These are phyloP conservation scores for Allantophomopsis lycopodina DNA, from an alignment of 2,329 filamentous ascomycete genomes.

Conservation along the genomic window DNA sequence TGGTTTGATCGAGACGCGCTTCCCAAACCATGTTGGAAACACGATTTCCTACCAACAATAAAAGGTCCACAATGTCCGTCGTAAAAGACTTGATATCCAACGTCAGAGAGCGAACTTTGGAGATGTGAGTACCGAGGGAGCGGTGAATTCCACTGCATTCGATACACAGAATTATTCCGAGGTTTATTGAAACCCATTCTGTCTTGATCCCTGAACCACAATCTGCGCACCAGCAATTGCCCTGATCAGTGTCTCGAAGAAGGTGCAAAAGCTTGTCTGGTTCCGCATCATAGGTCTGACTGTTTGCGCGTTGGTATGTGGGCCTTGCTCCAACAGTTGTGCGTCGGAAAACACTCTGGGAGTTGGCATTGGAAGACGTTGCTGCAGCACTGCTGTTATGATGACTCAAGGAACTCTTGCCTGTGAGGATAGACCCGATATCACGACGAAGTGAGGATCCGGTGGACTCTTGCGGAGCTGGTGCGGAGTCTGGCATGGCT, in stretches of 20 bases:
- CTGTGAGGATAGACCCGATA: slow-evolving; percentile 84
- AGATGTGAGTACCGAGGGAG: slow-evolving; percentile 92
- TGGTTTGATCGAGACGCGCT: slow-evolving; percentile 57
- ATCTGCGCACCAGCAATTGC: slow-evolving; percentile 88
- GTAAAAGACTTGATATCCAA: slow-evolving; percentile 95
- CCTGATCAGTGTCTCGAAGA: slow-evolving; percentile 80
- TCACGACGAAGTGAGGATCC: slow-evolving; percentile 56
- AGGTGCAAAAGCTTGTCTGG: slow-evolving; percentile 77
- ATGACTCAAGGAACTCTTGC: slow-evolving; percentile 60
- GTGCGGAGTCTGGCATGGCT: slow-evolving; percentile 28
- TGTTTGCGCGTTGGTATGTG: slow-evolving; percentile 51
- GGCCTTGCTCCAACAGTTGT: slow-evolving; percentile 88
- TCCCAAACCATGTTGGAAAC: slow-evolving; percentile 98
- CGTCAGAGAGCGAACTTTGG: slow-evolving; percentile 89
- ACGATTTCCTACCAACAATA: slow-evolving; percentile 83
- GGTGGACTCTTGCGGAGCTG: slow-evolving; percentile 23
- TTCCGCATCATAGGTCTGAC: slow-evolving; percentile 65
- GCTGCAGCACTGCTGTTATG: slow-evolving; percentile 23
- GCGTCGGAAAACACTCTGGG: slow-evolving; percentile 54
- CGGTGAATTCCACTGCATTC: slow-evolving; percentile 97
- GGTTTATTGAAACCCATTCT: slow-evolving; percentile 97
- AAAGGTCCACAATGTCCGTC: slow-evolving; percentile 86
- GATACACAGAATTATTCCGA: slow-evolving; percentile 92
- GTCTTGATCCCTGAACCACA: slow-evolving; percentile 86
- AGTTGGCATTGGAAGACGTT: slow-evolving; percentile 20